Base-by-base conservation (phyloP, 2,329 filamentous ascomycete species). In the Dactylellina sp. region DNA sequence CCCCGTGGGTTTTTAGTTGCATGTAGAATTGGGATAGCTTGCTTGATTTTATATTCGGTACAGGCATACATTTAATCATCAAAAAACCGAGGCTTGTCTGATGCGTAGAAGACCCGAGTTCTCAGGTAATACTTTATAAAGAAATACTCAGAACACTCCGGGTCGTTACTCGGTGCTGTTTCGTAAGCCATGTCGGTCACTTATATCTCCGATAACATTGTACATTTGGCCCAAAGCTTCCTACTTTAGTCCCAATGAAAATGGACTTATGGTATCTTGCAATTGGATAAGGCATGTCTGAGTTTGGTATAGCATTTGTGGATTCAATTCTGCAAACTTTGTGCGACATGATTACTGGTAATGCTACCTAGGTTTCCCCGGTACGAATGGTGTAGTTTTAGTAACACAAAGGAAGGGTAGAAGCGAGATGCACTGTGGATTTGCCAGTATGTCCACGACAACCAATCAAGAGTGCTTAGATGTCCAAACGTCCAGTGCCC, bases 211-310 rank as follows among this genome's bases (percentile, higher is more conserved):
- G 20, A 50, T 37, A 3, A 70, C 64, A n/a, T 70, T 24, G 47
- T 55, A 49, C 7, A 44, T 61, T 22, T 16, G 11, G 6, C 64
- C 64, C 14, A n/a, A 56, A 70, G 1, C 64, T 47, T 16, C 62
- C 64, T 14, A 39, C 16, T 24, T 46, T 32, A 9, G 64, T 70
- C 49, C 62, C 49, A 22, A 70, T 50, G 39, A 70, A 70, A 1
- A 70, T 70, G 5, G 20, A 32, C 7, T 70, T 70, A n/a, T 70
- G 64, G 28, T 61, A 70, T n/a, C 64, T 35, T n/a, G n/a, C n/a
- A n/a, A n/a, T n/a, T 5, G 56, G 64, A 9, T 35, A 39, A 16
- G 64, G 64, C 39, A 70, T 55, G 6, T 70, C 64, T 14, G 64
- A 56, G 18, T 70, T 56, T 49, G 12, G 25, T 2, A 70, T 32